A percentile compares a stretch with the other conserved stretches of the same genome.
These are phyloP conservation scores for Dioscorea zingiberensis DNA, from an alignment of 106 monocot species.

Conservation along the genomic window DNA sequence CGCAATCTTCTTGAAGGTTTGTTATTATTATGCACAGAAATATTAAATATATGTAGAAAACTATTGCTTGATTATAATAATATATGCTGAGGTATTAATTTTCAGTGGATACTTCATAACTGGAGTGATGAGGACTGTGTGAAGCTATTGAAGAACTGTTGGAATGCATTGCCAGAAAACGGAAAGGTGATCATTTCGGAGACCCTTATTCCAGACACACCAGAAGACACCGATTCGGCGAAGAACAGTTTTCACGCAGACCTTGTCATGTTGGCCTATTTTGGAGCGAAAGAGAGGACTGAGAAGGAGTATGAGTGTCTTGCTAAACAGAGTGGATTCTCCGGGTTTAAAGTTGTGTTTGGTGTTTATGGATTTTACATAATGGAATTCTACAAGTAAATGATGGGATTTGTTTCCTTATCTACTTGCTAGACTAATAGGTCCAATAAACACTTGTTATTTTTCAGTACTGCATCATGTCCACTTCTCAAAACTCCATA, in stretches of 20 bases:
- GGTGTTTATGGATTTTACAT: not conserved
- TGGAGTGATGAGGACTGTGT: no score
- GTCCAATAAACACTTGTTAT: no score
- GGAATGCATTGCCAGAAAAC: no score
- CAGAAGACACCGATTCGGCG: not conserved
- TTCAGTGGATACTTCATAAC: conserved; percentile 33
- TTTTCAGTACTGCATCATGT: no score
- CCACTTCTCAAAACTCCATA: no score
- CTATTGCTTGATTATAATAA: not conserved
- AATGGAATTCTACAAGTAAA: conserved; percentile 19
- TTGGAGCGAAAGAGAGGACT: no score
- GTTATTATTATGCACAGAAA: not conserved
- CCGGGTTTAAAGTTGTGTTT: not conserved
- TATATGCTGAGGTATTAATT: not conserved
- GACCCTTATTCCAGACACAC: conserved; percentile 12
- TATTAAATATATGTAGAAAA: no score
- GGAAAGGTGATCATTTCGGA: conserved; percentile 25
- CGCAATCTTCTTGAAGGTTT: conserved; percentile 59
- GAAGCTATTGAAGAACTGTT: no score
- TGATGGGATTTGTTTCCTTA: no score
- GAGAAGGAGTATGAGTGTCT: no score
- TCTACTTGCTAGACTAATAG: no score
- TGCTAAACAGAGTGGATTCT: conserved; percentile 15
- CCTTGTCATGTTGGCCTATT: conserved; percentile 9
- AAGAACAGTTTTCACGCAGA: conserved; percentile 2